Evolutionary conservation across 192 early-diverging fungal genomes (phyloP), one percentile per base, ranked within the genome.

Genomic region (Coemansia sp.): DNA sequence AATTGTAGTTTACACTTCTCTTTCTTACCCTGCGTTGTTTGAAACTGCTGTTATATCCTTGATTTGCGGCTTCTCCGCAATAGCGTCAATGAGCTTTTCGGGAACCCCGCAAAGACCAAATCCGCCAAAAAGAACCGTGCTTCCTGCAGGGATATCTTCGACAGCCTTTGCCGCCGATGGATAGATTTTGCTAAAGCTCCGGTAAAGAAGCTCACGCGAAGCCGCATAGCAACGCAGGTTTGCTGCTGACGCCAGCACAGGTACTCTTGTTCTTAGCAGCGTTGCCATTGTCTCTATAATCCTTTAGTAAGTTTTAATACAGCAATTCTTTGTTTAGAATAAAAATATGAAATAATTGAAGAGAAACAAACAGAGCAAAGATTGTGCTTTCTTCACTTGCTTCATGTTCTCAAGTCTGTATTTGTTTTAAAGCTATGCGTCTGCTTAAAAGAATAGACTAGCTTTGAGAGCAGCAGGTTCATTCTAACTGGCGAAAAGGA

Each of bases 81-180:
- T 57, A 0, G 76, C 76, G 11, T 68, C 71, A 59, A 92, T 92
- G 55, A 88, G 67, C 62, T 87, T 84, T 72, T 90, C 89, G 42
- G 91, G 91, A 51, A 92, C 88, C 36, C 91, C 91, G 68, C 91
- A 92, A 4, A 92, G 62, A 10, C 89, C 89, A 72, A 90, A 90
- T 12, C 89, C 89, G 40, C 89, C 89, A 62, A 92, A 88, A 43
- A 92, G 78, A 41, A 92, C 67, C 9, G 87, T 92, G 46, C 85
- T 84, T 41, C 80, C 82, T 0, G 85, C 73, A 6, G 85, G 80
- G 16, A 89, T 87, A 58, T 87, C 85, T 52, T 80, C 81, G 62
- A 88, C 83, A 12, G 90, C 90, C 65, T 88, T 85, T 21, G 77
- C 85, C 1, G 88, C 85, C 4, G 88, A 87, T 16, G 66, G 47